Evolutionary conservation across 2,329 filamentous ascomycete genomes (phyloP), one percentile per base, ranked within the genome.

Genomic region (Lojkania enalia): DNA sequence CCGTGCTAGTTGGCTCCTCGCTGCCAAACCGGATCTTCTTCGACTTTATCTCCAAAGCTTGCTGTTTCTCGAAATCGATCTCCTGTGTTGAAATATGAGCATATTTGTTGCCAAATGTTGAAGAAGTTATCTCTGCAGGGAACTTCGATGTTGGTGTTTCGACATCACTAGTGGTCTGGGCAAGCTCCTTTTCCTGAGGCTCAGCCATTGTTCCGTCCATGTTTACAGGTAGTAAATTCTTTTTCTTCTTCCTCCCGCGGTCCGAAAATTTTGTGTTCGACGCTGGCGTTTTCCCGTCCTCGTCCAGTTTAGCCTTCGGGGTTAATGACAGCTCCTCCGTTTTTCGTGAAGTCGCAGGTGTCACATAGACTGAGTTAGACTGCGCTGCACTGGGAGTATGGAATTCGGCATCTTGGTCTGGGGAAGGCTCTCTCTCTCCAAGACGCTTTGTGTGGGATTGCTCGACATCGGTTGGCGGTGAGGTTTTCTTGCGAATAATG

Each of bases 11-110:
- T 14, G 64, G 66, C 27, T 69, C 67, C 47, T 69, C 67, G 49
- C 65, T 69, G 37, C 54, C 62, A 44, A 71, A 70, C 18, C 66
- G 64, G 32, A 60, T 57, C 38, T 61, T 62, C 32, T 55, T 52
- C 1, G 52, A 30, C 18, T 49, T 48, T 14, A 53, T 31, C 5
- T 52, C 46, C 3, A 42, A 35, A 20, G 46, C 18, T 39, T 42
- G 36, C 14, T 31, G 18, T 6, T 41, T 16, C 3, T 49, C 39
- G 16, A 21, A 20, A 19, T 16, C 35, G 11, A 30, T 38, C 27
- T 57, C 40, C 43, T 55, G 51, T 2, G 55, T 54, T 3, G 53
- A 44, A n/a, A 58, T 35, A 3, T 48, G 42, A 9, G 54, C 54
- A 29, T 56, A 40, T 14, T 62, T 52, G 55, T 54, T 63, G 20